Conservation (phyloP, 805 yeast species). For the Tetrapisispora namnaoensis region DNA sequence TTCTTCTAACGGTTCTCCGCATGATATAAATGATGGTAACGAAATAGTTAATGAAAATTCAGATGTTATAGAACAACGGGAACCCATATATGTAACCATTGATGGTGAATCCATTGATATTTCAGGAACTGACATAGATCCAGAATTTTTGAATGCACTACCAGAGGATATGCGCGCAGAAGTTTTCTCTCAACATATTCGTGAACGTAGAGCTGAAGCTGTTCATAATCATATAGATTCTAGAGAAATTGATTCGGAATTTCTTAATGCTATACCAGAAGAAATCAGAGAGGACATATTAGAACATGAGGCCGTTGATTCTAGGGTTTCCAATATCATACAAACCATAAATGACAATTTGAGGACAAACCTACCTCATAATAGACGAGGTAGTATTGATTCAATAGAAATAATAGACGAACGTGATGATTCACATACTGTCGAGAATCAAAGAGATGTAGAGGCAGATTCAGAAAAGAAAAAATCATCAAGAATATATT, state of each 20-base stretch:
- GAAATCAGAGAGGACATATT: constrained; percentile 50
- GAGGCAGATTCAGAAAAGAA: constrained; percentile 12
- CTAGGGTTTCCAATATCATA: constrained; percentile 18
- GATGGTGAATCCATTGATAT: constrained; percentile 77
- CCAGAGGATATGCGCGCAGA: constrained; percentile 93
- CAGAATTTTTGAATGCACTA: constrained; percentile 77
- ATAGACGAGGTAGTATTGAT: constrained; percentile 1
- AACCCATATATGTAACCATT: constrained; percentile 60
- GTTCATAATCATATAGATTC: constrained; percentile 34
- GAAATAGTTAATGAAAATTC: constrained; percentile 1
- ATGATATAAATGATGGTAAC: constrained; percentile 7
- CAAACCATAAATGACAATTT: not conserved
- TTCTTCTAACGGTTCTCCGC: constrained; percentile 2
- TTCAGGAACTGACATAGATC: constrained; percentile 85
- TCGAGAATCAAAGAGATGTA: constrained; percentile 4
- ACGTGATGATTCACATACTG: constrained; percentile 11
- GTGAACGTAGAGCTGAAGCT: constrained; percentile 61
- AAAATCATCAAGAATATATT: constrained; percentile 33
- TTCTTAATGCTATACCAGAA: constrained; percentile 71
- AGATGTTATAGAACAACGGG: constrained; percentile 11
- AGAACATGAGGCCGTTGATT: constrained; percentile 43
- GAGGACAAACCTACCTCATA: not conserved
- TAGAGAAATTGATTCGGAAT: constrained; percentile 69
- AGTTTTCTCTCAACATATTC: constrained; percentile 73
- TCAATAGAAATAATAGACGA: constrained; percentile 4